These are phyloP conservation scores for Picea sitchensis DNA, from an alignment of 75 land plant genomes.

Conservation along the genomic window DNA sequence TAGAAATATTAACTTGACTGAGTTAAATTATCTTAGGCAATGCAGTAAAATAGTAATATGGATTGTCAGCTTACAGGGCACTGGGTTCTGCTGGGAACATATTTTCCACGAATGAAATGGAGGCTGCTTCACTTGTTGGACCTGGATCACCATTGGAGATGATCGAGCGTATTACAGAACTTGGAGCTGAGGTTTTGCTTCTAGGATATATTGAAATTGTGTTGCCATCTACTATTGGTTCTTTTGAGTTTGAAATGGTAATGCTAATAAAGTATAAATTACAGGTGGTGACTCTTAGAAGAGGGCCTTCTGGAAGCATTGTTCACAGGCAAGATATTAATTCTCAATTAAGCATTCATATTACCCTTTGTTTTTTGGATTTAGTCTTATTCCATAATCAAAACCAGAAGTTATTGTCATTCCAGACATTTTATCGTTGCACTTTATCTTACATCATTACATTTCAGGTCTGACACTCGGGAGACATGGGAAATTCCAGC, in stretches of 20 bases:
- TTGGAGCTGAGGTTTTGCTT: constrained; percentile 46
- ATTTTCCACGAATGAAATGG: constrained; percentile 52
- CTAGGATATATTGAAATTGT: not conserved
- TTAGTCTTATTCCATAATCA: not conserved
- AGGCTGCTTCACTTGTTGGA: constrained; percentile 51
- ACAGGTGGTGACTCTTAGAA: constrained; percentile 44
- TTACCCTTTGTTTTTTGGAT: not conserved
- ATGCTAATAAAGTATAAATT: constrained; percentile 1
- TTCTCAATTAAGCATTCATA: not conserved
- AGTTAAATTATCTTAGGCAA: too few relatives aligned
- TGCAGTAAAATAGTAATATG: too few relatives aligned
- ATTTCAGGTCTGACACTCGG: constrained; percentile 34
- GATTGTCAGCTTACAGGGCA: constrained; percentile 17
- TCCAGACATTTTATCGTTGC: not conserved
- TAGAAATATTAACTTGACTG: too few relatives aligned
- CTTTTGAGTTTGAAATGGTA: constrained; percentile 5
- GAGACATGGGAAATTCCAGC: constrained; percentile 63
- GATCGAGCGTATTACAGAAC: constrained; percentile 39
- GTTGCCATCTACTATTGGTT: not conserved
- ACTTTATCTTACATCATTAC: not conserved
- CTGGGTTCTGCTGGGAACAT: constrained; percentile 41
- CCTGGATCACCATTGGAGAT: constrained; percentile 45
- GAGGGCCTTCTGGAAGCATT: constrained; percentile 45
- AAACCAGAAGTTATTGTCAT: not conserved
- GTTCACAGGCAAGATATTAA: constrained; percentile 42